These are phyloP conservation scores for Persicaria maculosa DNA, from an alignment of 148 eudicot species.

Conservation along the genomic window DNA sequence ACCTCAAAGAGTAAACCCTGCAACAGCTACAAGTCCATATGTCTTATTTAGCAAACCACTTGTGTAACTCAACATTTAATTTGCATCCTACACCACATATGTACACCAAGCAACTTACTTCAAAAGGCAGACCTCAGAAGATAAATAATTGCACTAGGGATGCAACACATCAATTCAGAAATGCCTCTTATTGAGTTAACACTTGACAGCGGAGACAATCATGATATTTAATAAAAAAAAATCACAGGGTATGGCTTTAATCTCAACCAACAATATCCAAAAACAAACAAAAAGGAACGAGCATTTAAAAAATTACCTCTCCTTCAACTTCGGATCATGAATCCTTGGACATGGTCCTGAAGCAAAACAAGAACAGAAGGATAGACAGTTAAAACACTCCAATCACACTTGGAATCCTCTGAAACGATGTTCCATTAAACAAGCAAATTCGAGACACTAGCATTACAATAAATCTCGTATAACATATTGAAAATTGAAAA, in stretches of 20 bases:
- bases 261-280: neutral
- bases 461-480: neutral
- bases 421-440: neutral
- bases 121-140: neutral
- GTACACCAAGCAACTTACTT: constrained; percentile 21
- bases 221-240: neutral
- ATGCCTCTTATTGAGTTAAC: neutral
- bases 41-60: constrained; percentile 30
- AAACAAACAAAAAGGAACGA: neutral
- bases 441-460: neutral
- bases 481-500: neutral
- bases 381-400: no score
- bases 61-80: constrained; percentile 23
- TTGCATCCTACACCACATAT: constrained; percentile 34
- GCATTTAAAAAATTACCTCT: constrained; percentile 46
- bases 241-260: neutral
- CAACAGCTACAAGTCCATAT: constrained; percentile 33
- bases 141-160: neutral
- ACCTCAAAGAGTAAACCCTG: constrained; percentile 33
- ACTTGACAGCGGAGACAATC: neutral
- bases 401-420: neutral
- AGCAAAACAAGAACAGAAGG: neutral
- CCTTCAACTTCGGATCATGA: constrained; percentile 90
- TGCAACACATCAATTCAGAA: neutral
- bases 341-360: constrained; percentile 84